phyloP scores from a whole-genome alignment of 2,329 filamentous ascomycete species.

The Fusarium foetens region DNA sequence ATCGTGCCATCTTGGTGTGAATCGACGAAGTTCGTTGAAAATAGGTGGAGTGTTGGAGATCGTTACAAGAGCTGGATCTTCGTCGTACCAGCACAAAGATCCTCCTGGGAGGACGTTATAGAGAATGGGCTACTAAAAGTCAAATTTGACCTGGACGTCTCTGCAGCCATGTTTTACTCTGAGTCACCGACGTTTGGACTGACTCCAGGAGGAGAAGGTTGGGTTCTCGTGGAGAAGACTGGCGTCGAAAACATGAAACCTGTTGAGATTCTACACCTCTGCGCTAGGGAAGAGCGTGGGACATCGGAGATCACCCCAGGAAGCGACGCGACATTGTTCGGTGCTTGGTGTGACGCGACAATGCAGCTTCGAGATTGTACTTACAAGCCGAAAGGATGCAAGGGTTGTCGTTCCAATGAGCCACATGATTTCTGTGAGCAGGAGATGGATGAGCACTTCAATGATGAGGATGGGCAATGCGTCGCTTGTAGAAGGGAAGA shows the following conservation, averaged over 20 bases:
- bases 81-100: constrained; percentile 2
- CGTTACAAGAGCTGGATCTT: constrained; percentile 30
- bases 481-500: constrained; percentile 19
- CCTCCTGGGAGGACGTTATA: constrained; percentile 18
- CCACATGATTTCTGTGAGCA: constrained; percentile 10
- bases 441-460: constrained; percentile 25
- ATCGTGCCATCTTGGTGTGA: constrained; percentile 28
- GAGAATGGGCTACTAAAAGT: constrained; percentile 19
- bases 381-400: constrained; percentile 1
- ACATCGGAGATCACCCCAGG: background rate
- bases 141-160: constrained; percentile 22
- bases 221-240: constrained; percentile 4
- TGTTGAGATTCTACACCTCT: background rate
- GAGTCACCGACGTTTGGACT: background rate
- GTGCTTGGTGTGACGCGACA: background rate
- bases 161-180: background rate
- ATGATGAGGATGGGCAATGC: constrained; percentile 28
- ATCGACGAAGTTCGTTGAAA: background rate
- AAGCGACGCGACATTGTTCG: background rate
- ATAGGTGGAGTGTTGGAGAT: background rate
- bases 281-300: background rate
- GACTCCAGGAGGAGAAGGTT: background rate
- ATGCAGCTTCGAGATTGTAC: background rate
- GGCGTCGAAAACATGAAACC: background rate
- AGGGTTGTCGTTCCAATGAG: background rate